Evolutionary conservation across 2,329 filamentous ascomycete genomes (phyloP).

Genomic region (Neocatenulostroma microsporum): DNA sequence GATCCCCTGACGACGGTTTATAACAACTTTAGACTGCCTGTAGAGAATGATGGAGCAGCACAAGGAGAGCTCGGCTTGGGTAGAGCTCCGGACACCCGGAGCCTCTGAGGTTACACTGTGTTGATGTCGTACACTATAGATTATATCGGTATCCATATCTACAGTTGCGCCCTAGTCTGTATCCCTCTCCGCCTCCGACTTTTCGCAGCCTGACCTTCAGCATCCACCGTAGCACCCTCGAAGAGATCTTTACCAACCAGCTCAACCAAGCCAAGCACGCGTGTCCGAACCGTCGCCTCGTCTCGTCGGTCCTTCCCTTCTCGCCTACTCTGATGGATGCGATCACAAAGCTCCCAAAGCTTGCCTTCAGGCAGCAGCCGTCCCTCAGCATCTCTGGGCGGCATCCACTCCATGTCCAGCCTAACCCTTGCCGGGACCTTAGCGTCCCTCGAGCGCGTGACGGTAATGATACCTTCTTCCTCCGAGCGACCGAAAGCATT

Average conservation of each 20-base stretch:
- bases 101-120: no score
- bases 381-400: constrained; percentile 54
- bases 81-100: no score
- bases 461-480: constrained; percentile 79
- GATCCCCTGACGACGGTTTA: no score
- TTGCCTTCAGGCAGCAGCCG: constrained; percentile 64
- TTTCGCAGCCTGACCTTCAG: neutral
- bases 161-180: constrained; percentile 2
- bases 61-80: no score
- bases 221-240: constrained; percentile 31
- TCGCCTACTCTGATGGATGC: constrained; percentile 70
- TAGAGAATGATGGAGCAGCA: no score
- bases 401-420: constrained; percentile 50
- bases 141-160: no score
- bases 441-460: constrained; percentile 48
- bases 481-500: constrained; percentile 85
- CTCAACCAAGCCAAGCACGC: constrained; percentile 73
- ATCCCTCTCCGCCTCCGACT: neutral
- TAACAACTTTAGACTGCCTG: no score
- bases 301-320: constrained; percentile 97
- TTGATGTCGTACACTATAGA: no score
- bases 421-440: constrained; percentile 57
- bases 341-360: constrained; percentile 86
- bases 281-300: constrained; percentile 74
- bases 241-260: constrained; percentile 64